Conservation (phyloP, 306 rosid genomes). For the Aeschynomene evenia region DNA sequence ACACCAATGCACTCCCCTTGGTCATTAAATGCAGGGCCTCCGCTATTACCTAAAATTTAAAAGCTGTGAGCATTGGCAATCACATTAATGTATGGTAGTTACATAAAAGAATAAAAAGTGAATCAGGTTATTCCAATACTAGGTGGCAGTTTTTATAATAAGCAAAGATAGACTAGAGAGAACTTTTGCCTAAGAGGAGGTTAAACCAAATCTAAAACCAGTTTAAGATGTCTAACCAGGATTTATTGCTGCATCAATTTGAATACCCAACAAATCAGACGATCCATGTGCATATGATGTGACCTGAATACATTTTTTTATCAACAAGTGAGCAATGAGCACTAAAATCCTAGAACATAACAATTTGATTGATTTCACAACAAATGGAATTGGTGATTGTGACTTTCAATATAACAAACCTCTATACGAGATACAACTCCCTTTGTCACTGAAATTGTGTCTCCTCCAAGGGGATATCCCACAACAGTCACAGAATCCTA, state of each 20-base stretch:
- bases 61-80: slow-evolving; percentile 41
- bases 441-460: slow-evolving; percentile 96
- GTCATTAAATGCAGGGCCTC: slow-evolving; percentile 98
- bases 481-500: slow-evolving; percentile 99
- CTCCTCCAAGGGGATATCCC: slow-evolving; percentile 99
- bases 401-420: slow-evolving; percentile 49
- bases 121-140: not conserved
- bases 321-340: slow-evolving; percentile 18
- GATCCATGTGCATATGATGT: slow-evolving; percentile 97
- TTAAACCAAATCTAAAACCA: slow-evolving; percentile 19
- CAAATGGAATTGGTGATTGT: slow-evolving; percentile 10
- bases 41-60: slow-evolving; percentile 92
- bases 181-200: not conserved
- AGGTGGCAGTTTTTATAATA: not conserved
- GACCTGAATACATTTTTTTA: slow-evolving; percentile 64
- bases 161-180: not conserved
- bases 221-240: slow-evolving; percentile 64
- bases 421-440: slow-evolving; percentile 99
- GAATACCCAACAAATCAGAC: slow-evolving; percentile 94
- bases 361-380: not conserved
- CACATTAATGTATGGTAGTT: slow-evolving; percentile 26
- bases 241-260: slow-evolving; percentile 97
- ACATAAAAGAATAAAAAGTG: not conserved
- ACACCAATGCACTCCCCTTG: slow-evolving; percentile 98
- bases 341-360: slow-evolving; percentile 13